Evolutionary conservation across 2,329 filamentous ascomycete species (phyloP).

Genomic region (Aureobasidium sp.): DNA sequence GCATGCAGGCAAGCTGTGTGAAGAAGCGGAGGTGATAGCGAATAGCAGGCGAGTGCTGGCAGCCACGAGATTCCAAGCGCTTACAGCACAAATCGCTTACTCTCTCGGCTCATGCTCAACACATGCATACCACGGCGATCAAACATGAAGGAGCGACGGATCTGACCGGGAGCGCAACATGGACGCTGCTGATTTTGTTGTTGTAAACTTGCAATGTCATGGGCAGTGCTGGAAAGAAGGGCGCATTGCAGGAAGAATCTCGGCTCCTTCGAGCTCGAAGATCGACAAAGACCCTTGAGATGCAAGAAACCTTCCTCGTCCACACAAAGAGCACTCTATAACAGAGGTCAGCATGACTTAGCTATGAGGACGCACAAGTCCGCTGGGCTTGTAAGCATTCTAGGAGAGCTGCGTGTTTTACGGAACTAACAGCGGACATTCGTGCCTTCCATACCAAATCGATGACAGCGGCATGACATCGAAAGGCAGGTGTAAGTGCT

Average conservation of each 20-base stretch:
- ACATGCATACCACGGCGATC: not conserved
- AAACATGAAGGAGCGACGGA: not conserved
- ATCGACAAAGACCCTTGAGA: not conserved
- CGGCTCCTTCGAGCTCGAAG: not conserved
- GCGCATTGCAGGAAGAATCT: not conserved
- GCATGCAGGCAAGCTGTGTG: not conserved
- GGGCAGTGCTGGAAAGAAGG: not conserved
- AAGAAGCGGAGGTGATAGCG: not conserved
- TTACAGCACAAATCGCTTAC: not conserved
- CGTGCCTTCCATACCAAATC: not conserved
- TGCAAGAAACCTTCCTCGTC: not conserved
- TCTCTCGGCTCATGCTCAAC: not conserved
- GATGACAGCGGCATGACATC: not conserved
- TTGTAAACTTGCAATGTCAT: not conserved
- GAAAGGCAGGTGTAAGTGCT: not conserved
- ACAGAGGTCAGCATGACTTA: not conserved
- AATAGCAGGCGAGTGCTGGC: not conserved
- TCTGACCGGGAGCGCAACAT: not conserved
- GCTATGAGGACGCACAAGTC: not conserved
- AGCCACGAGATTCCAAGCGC: slow-evolving; percentile 6
- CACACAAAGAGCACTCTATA: not conserved
- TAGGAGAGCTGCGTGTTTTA: not conserved
- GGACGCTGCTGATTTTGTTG: not conserved
- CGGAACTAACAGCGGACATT: too few relatives aligned
- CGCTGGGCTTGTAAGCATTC: not conserved